phyloP scores from a whole-genome alignment of 2,329 filamentous ascomycete genomes.

The Fusarium pseudograminearum region DNA sequence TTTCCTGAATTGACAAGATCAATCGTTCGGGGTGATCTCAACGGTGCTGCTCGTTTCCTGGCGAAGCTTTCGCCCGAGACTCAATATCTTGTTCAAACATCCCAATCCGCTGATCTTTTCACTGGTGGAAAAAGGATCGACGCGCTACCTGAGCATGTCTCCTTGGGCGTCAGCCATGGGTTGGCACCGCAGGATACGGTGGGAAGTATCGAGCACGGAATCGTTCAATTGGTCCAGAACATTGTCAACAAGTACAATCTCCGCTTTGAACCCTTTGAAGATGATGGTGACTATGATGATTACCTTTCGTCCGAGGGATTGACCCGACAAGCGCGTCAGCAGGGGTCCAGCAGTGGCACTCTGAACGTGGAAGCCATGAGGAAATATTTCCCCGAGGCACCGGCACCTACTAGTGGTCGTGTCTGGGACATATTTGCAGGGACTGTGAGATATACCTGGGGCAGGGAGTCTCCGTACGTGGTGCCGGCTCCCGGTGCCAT shows the following conservation, averaged over 20 bases:
- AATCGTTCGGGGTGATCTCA: too few species aligned
- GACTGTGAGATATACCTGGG: slow-evolving; percentile 13
- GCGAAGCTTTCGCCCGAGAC: too few species aligned
- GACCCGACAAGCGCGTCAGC: not conserved
- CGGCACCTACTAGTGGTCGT: not conserved
- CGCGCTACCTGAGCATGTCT: slow-evolving; percentile 71
- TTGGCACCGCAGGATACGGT: slow-evolving; percentile 17
- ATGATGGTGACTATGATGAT: slow-evolving; percentile 1
- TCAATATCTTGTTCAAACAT: slow-evolving; percentile 68
- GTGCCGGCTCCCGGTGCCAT: slow-evolving; percentile 20
- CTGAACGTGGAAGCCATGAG: not conserved
- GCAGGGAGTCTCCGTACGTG: not conserved
- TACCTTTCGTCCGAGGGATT: not conserved
- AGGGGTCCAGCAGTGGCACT: not conserved
- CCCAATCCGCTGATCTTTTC: slow-evolving; percentile 69
- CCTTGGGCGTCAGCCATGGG: slow-evolving; percentile 68
- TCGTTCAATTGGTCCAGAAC: not conserved
- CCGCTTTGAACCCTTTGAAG: slow-evolving; percentile 7
- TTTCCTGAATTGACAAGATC: too few species aligned
- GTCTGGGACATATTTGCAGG: slow-evolving; percentile 23
- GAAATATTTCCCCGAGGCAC: not conserved
- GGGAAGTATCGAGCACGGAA: not conserved
- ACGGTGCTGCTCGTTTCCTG: too few species aligned
- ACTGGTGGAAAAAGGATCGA: slow-evolving; percentile 73
- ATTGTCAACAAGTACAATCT: not conserved